phyloP scores from a whole-genome alignment of 192 early-diverging fungal genomes.

The Geosiphon pyriformis region DNA sequence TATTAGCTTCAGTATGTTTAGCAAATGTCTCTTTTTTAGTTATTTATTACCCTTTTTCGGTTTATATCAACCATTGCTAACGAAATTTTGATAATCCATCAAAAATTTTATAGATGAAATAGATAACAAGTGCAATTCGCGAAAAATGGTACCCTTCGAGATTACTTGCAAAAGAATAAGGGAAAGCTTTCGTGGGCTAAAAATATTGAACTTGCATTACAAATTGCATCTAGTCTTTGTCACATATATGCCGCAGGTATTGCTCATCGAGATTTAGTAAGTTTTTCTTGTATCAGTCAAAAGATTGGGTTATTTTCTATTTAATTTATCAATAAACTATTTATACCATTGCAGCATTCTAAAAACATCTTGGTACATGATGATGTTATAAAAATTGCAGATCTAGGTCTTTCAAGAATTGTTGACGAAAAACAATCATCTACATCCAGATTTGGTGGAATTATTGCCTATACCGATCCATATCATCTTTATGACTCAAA shows the following conservation, averaged over 20 bases:
- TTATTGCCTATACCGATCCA: slow-evolving; percentile 11
- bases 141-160: slow-evolving; percentile 3
- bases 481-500: background rate
- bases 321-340: background rate
- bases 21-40: too few relatives aligned
- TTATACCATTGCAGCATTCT: background rate
- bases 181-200: background rate
- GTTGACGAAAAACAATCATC: background rate
- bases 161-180: background rate
- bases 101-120: too few relatives aligned
- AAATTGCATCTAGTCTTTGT: background rate
- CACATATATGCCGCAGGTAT: background rate
- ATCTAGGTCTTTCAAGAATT: slow-evolving; percentile 10
- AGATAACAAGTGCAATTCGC: slow-evolving; percentile 14
- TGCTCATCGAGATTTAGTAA: slow-evolving; percentile 19
- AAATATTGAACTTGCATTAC: background rate
- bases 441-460: background rate
- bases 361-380: slow-evolving; percentile 14
- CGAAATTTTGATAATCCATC: too few relatives aligned
- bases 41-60: too few relatives aligned
- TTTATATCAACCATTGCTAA: too few relatives aligned
- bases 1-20: too few relatives aligned
- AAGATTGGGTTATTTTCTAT: background rate
- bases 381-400: slow-evolving; percentile 2
- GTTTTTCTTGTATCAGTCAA: background rate